Conservation (phyloP, 305 asterid genomes). For the Euphrasia arctica region DNA sequence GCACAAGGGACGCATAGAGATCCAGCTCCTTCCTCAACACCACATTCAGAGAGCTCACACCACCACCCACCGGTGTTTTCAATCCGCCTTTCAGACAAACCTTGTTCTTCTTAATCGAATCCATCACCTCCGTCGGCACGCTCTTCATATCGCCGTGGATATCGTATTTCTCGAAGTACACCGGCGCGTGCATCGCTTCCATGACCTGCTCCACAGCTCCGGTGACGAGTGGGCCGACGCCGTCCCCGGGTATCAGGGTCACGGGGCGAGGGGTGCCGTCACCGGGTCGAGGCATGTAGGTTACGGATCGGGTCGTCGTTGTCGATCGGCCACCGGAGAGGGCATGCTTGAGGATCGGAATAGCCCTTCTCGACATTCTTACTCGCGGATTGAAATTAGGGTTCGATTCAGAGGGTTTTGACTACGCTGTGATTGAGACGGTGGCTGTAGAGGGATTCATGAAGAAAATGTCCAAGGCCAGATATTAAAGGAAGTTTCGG, state of each 20-base stretch:
- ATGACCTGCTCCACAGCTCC: conserved; percentile 93
- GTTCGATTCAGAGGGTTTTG: conserved; percentile 12
- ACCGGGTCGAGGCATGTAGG: conserved; percentile 92
- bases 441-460: conserved; percentile 8
- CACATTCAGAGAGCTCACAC: conserved; percentile 83
- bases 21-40: conserved; percentile 82
- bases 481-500: too few species aligned
- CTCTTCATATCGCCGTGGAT: conserved; percentile 83
- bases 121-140: conserved; percentile 69
- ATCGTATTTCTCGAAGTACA: conserved; percentile 75
- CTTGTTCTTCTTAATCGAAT: conserved; percentile 81
- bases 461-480: not conserved
- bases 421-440: not conserved
- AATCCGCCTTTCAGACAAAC: conserved; percentile 91
- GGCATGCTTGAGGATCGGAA: conserved; percentile 50
- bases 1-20: conserved; percentile 86
- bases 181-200: conserved; percentile 96
- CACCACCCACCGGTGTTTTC: conserved; percentile 92
- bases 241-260: conserved; percentile 87
- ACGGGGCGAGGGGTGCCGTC: conserved; percentile 88
- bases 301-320: conserved; percentile 59
- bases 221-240: conserved; percentile 89
- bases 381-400: conserved; percentile 19
- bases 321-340: conserved; percentile 29
- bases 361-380: conserved; percentile 53